Conservation (phyloP, 805 yeast genomes). For the Clavispora vitiphila region DNA sequence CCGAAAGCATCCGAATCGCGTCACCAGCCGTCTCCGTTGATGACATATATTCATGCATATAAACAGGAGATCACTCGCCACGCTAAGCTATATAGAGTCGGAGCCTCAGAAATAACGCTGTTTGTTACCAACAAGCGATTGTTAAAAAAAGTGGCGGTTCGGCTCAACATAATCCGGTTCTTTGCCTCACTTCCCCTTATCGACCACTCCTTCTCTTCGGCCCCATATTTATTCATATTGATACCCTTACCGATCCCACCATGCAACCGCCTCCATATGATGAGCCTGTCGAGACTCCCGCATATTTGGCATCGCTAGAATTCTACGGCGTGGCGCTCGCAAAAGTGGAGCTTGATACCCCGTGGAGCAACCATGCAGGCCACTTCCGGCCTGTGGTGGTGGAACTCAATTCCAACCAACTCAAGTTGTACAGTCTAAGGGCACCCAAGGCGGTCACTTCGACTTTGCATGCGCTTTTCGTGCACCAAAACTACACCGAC, state of each 20-base stretch:
- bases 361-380: constrained; percentile 25
- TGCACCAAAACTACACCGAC: constrained; percentile 22
- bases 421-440: constrained; percentile 26
- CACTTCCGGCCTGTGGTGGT: constrained; percentile 34
- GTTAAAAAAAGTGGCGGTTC: too few species aligned
- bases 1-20: too few species aligned
- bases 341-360: constrained; percentile 34
- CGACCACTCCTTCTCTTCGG: neutral
- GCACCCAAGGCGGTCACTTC: constrained; percentile 17
- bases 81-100: neutral
- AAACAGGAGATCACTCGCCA: neutral
- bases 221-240: neutral
- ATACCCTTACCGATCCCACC: neutral
- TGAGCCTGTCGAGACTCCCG: constrained; percentile 23
- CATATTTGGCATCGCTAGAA: constrained; percentile 27
- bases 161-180: too few species aligned
- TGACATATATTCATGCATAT: neutral
- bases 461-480: constrained; percentile 29
- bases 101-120: too few species aligned
- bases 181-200: too few species aligned
- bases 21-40: neutral
- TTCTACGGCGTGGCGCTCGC: constrained; percentile 29
- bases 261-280: constrained; percentile 13
- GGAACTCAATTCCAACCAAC: constrained; percentile 37
- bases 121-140: too few species aligned